Percentiles rank a stretch among this genome's conserved stretches.
Evolutionary conservation across 2,329 filamentous ascomycete species (phyloP).

Genomic region (Aspergillus novoparasiticus): DNA sequence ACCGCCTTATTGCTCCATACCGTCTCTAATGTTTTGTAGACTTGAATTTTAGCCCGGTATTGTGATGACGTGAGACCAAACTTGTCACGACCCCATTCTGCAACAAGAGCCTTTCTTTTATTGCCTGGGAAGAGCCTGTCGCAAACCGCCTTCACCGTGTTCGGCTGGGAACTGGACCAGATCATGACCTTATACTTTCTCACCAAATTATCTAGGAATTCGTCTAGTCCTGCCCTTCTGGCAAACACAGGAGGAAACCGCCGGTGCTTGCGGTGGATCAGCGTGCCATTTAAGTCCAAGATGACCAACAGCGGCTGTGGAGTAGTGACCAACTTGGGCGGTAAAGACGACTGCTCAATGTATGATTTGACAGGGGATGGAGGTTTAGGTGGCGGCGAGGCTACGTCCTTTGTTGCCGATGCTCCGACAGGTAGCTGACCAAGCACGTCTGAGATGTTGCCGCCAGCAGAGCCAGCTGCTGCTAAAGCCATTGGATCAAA

Average conservation of each 20-base stretch:
- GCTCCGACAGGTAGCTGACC: constrained; percentile 12
- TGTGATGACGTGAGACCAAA: constrained; percentile 68
- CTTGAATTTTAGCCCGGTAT: constrained; percentile 73
- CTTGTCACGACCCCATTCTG: constrained; percentile 76
- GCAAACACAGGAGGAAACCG: constrained; percentile 58
- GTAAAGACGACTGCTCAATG: constrained; percentile 54
- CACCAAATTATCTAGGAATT: constrained; percentile 75
- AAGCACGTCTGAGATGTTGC: not conserved
- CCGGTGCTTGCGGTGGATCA: constrained; percentile 70
- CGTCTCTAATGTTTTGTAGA: constrained; percentile 80
- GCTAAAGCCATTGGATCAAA: constrained; percentile 11
- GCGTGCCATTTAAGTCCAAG: constrained; percentile 90
- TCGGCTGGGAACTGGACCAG: constrained; percentile 81
- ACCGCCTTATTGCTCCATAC: constrained; percentile 65
- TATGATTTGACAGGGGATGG: constrained; percentile 66
- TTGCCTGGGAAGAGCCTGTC: constrained; percentile 60
- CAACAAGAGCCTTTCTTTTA: constrained; percentile 61
- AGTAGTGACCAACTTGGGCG: constrained; percentile 44
- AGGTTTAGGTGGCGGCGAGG: constrained; percentile 23
- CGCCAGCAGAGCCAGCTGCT: constrained; percentile 7
- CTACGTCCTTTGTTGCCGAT: constrained; percentile 10
- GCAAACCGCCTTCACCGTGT: constrained; percentile 67
- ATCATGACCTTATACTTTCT: constrained; percentile 77
- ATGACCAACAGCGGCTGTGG: constrained; percentile 75
- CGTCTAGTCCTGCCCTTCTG: constrained; percentile 65